Evolutionary conservation across 192 early-diverging fungal genomes (phyloP), one percentile per base, ranked within the genome.

Genomic region (Backusella liffmaniae): DNA sequence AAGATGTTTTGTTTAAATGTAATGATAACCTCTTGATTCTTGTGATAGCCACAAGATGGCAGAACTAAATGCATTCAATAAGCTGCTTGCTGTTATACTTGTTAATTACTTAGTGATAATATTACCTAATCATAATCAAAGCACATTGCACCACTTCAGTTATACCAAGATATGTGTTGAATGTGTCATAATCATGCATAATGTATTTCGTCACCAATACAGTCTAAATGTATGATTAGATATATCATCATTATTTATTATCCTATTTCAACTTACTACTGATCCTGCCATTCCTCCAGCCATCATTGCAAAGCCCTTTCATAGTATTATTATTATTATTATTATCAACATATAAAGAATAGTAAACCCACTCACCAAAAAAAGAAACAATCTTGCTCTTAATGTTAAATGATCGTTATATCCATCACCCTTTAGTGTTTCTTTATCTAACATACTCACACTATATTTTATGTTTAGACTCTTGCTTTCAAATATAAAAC

Each of bases 121-220:
- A 39, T 73, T 67, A 74, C 73, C 59, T 66, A n/a, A 74, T 37
- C 59, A 74, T 39, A 32, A 74, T 74, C 16, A 74, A 67, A 8
- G 39, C 35, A 42, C 62, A 67, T 67, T 74, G 73, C 12, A 74
- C 30, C 1, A 67, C 65, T 36, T 74, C 36, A 42, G 56, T 44
- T 15, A 74, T 67, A 3, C 73, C 73, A 23, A 74, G 41, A 41
- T 74, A 74, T 10, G 37, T 44, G 34, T 74, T 65, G 13, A 67
- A 42, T 16, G 42, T n/a, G 18, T 42, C 41, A 46, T 39, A 34
- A 37, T 74, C 65, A 67, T 74, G 49, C 21, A 42, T 39, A 29
- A 74, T 41, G 21, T 74, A 74, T 46, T 74, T 74, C 12, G 41
- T 66, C 13, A 74, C 65, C 23, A 74, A 0, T 2, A 74, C 42